Evolutionary conservation across 2,329 filamentous ascomycete species (phyloP).

Genomic region (Cercospora nicotianae): DNA sequence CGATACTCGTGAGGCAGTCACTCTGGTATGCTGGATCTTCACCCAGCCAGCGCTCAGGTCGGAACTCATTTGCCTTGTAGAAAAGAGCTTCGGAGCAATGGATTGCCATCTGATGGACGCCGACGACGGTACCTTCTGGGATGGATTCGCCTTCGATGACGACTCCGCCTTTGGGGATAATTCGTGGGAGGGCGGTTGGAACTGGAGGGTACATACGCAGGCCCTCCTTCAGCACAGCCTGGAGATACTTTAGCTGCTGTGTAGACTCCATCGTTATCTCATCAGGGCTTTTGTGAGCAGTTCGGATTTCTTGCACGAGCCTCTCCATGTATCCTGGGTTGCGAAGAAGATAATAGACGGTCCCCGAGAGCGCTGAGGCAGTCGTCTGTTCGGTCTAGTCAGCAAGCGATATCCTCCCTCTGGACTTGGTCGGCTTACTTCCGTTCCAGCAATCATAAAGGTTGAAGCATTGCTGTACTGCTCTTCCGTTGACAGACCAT

Average conservation of each 20-base stretch:
- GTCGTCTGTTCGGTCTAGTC: conserved; percentile 32
- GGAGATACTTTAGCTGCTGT: conserved; percentile 40
- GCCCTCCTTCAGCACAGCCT: conserved; percentile 41
- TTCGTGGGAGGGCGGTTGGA: conserved; percentile 27
- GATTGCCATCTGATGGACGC: conserved; percentile 16
- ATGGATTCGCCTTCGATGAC: conserved; percentile 25
- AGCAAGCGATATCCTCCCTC: neutral
- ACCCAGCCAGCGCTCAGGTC: conserved; percentile 38
- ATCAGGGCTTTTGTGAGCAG: conserved; percentile 33
- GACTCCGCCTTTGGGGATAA: conserved; percentile 24
- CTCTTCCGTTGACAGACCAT: conserved; percentile 31
- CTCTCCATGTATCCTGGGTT: conserved; percentile 35
- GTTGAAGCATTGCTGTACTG: conserved; percentile 36
- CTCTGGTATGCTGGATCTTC: conserved; percentile 24
- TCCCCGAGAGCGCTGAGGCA: conserved; percentile 38
- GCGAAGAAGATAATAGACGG: conserved; percentile 37
- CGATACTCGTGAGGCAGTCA: conserved; percentile 26
- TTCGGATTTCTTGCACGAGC: conserved; percentile 41
- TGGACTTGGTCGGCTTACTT: neutral
- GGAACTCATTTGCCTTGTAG: conserved; percentile 31
- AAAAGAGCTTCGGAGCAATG: conserved; percentile 20
- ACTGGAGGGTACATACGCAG: conserved; percentile 42
- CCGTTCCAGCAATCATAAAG: conserved; percentile 43
- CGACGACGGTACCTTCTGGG: conserved; percentile 22
- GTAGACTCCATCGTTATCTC: conserved; percentile 40